Percentiles rank a stretch among this genome's conserved stretches.
Evolutionary conservation across 2,329 filamentous ascomycete genomes (phyloP).

Genomic region (Lasiodiplodia sp.): DNA sequence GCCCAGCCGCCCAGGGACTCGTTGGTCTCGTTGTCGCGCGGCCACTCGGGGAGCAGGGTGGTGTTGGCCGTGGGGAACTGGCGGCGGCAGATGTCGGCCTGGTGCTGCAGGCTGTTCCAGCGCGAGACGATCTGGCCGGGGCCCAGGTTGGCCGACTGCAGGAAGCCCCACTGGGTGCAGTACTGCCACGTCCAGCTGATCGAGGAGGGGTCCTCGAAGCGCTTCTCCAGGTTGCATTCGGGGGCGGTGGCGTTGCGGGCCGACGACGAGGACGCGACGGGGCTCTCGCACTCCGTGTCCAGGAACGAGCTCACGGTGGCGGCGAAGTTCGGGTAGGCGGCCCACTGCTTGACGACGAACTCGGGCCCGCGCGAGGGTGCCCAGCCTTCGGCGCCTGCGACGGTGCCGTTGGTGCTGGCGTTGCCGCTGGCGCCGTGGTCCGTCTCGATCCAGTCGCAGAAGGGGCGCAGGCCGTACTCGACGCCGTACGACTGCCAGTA

Average conservation of each 20-base stretch:
- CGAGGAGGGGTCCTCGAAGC: constrained; percentile 5
- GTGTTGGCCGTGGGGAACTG: constrained; percentile 55
- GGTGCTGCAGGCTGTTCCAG: constrained; percentile 55
- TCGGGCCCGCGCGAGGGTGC: constrained; percentile 51
- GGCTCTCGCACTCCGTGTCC: constrained; percentile 15
- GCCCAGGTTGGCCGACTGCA: constrained; percentile 58
- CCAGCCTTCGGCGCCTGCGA: constrained; percentile 51
- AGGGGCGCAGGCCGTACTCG: constrained; percentile 49
- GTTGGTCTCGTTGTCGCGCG: constrained; percentile 52
- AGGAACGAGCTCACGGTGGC: neutral
- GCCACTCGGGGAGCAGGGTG: constrained; percentile 50
- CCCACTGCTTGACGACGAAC: constrained; percentile 52
- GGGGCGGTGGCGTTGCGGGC: constrained; percentile 2
- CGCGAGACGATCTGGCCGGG: constrained; percentile 55
- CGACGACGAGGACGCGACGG: constrained; percentile 40
- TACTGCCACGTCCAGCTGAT: constrained; percentile 62
- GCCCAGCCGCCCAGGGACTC: constrained; percentile 58
- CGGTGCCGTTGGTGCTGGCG: constrained; percentile 30
- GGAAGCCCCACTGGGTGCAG: constrained; percentile 62
- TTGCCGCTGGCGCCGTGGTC: constrained; percentile 45
- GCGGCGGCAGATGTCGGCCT: constrained; percentile 55
- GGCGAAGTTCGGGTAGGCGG: constrained; percentile 40
- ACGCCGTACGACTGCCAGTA: constrained; percentile 56
- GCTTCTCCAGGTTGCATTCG: constrained; percentile 19
- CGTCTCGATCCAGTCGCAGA: constrained; percentile 58